A percentile compares a stretch with the other conserved stretches of the same genome.
These are phyloP conservation scores for Cladosporium austrohemisphaericum DNA, from an alignment of 2,329 filamentous ascomycete species.

Conservation along the genomic window DNA sequence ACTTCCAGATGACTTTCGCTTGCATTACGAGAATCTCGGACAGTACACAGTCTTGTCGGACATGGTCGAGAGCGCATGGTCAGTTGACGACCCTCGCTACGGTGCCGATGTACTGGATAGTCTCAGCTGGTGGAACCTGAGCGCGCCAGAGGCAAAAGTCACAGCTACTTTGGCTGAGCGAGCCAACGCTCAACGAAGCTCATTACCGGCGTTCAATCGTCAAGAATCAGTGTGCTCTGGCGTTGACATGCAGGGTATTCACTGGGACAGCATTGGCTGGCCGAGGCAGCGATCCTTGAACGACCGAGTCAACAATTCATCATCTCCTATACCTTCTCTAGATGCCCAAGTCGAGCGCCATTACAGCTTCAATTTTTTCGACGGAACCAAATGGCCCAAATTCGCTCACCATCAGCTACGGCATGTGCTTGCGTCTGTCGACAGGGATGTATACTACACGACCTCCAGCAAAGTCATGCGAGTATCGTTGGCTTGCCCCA, in stretches of 20 bases:
- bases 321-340: background rate
- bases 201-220: background rate
- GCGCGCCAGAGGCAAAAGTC: background rate
- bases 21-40: background rate
- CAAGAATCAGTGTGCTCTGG: background rate
- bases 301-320: background rate
- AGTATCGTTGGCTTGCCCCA: constrained; percentile 46
- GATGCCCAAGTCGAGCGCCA: constrained; percentile 18
- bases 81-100: constrained; percentile 10
- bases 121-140: background rate
- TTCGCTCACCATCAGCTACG: constrained; percentile 58
- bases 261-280: constrained; percentile 31
- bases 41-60: constrained; percentile 9
- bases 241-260: constrained; percentile 31
- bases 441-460: constrained; percentile 54
- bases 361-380: constrained; percentile 31
- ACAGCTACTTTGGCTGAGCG: background rate
- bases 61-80: constrained; percentile 8
- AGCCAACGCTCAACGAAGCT: background rate
- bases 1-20: background rate
- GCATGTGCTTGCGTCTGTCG: constrained; percentile 53
- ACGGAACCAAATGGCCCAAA: constrained; percentile 44
- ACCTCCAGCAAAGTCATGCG: constrained; percentile 46
- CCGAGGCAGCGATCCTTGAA: constrained; percentile 19
- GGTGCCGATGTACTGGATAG: constrained; percentile 1